These are phyloP conservation scores for Quercus bicolor DNA, from an alignment of 306 rosid genomes.

Conservation along the genomic window DNA sequence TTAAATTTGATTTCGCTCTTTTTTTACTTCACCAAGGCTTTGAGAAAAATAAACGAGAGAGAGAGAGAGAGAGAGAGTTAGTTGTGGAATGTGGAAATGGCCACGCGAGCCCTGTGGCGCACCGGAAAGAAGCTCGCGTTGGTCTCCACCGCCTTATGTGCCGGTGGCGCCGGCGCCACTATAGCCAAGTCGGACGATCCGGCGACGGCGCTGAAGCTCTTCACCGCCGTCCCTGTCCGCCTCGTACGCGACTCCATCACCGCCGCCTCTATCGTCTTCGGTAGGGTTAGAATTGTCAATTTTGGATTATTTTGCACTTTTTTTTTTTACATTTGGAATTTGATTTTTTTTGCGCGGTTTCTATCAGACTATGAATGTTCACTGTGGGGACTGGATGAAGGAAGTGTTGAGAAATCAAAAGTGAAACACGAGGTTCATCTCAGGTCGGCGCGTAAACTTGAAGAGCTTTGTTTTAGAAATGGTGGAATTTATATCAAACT, in stretches of 20 bases:
- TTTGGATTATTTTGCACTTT: too few species aligned
- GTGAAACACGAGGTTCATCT: slow-evolving; percentile 82
- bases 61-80: too few species aligned
- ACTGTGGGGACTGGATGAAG: slow-evolving; percentile 70
- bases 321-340: neutral
- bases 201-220: slow-evolving; percentile 60
- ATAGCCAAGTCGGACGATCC: slow-evolving; percentile 84
- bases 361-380: slow-evolving; percentile 77
- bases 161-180: slow-evolving; percentile 61
- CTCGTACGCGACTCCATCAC: slow-evolving; percentile 67
- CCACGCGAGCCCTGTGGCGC: slow-evolving; percentile 72
- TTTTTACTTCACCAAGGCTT: too few species aligned
- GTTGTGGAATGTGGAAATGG: slow-evolving; percentile 30
- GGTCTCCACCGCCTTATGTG: slow-evolving; percentile 50
- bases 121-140: slow-evolving; percentile 52
- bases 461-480: slow-evolving; percentile 79
- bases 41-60: too few species aligned
- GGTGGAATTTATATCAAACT: slow-evolving; percentile 97
- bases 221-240: slow-evolving; percentile 68
- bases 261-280: slow-evolving; percentile 73
- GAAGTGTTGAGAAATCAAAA: slow-evolving; percentile 58
- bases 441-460: slow-evolving; percentile 81
- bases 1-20: too few species aligned
- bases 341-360: slow-evolving; percentile 9
- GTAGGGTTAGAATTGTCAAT: slow-evolving; percentile 31